Percentiles rank a stretch among this genome's conserved stretches.
phyloP scores from a whole-genome alignment of 805 yeast genomes.

The Wickerhamomyces bisporus region DNA sequence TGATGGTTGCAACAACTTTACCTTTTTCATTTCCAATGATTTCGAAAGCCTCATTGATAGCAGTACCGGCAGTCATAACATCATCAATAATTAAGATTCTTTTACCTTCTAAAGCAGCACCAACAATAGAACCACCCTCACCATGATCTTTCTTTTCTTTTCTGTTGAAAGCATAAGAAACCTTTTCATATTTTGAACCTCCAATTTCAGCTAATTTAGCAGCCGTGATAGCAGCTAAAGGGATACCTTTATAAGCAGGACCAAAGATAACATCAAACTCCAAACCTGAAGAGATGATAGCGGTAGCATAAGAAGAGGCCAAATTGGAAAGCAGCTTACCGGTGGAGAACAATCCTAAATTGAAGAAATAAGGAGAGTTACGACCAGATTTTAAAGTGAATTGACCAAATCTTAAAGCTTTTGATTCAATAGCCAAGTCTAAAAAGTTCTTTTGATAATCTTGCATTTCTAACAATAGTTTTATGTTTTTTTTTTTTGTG shows the following conservation, averaged over 20 bases:
- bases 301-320: conserved; percentile 84
- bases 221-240: conserved; percentile 88
- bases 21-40: conserved; percentile 72
- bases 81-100: conserved; percentile 86
- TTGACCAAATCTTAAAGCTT: conserved; percentile 81
- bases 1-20: conserved; percentile 72
- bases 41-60: conserved; percentile 87
- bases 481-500: too few relatives aligned
- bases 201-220: conserved; percentile 90
- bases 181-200: conserved; percentile 64
- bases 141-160: conserved; percentile 98
- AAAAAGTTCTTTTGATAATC: conserved; percentile 64
- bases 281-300: conserved; percentile 75
- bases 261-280: conserved; percentile 92
- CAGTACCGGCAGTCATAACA: conserved; percentile 98
- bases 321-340: conserved; percentile 74
- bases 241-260: conserved; percentile 97
- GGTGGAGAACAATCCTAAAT: conserved; percentile 82
- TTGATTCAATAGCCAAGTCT: conserved; percentile 73
- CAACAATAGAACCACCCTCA: conserved; percentile 95
- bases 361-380: conserved; percentile 92
- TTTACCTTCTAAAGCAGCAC: conserved; percentile 67
- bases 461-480: conserved; percentile 17
- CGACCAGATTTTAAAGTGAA: conserved; percentile 93
- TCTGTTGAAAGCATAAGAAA: conserved; percentile 92